phyloP scores from a whole-genome alignment of 495 filamentous ascomycete genomes.

The Hypoxylon fragiforme region DNA sequence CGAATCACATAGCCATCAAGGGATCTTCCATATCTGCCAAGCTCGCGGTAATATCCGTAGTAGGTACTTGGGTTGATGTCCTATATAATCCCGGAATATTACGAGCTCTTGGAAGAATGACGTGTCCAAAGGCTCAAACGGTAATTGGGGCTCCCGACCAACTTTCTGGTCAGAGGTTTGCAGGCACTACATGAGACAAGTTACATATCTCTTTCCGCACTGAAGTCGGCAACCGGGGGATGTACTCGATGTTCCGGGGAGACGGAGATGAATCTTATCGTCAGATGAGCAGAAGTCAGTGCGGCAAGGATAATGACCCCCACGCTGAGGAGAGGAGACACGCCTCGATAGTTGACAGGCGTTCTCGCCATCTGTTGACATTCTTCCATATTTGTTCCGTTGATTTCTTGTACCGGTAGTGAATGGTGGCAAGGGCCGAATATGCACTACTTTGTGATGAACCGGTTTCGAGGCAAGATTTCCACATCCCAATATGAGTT shows the following conservation, averaged over 20 bases:
- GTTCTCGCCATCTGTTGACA: constrained; percentile 3
- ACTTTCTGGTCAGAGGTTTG: background rate
- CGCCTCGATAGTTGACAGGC: constrained; percentile 8
- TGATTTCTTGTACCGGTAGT: constrained; percentile 14
- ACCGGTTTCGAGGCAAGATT: constrained; percentile 13
- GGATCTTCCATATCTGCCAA: background rate
- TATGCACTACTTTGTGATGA: constrained; percentile 17
- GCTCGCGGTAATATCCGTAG: background rate
- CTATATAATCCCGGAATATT: constrained; percentile 21
- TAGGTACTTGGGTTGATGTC: constrained; percentile 7
- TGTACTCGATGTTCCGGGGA: constrained; percentile 15
- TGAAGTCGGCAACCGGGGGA: constrained; percentile 24
- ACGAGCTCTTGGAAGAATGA: background rate
- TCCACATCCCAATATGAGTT: constrained; percentile 1
- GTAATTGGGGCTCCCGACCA: constrained; percentile 13
- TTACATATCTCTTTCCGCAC: constrained; percentile 9
- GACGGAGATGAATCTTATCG: constrained; percentile 10
- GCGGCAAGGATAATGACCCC: constrained; percentile 26
- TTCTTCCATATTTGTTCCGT: constrained; percentile 23
- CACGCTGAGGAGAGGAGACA: constrained; percentile 13
- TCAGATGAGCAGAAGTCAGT: constrained; percentile 1
- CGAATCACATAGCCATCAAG: background rate
- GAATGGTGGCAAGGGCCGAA: constrained; percentile 33
- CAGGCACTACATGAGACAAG: background rate
- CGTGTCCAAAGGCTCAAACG: constrained; percentile 4